Base-by-base conservation (phyloP, 108 stramenopile species). In the Nitzschia sp. region DNA sequence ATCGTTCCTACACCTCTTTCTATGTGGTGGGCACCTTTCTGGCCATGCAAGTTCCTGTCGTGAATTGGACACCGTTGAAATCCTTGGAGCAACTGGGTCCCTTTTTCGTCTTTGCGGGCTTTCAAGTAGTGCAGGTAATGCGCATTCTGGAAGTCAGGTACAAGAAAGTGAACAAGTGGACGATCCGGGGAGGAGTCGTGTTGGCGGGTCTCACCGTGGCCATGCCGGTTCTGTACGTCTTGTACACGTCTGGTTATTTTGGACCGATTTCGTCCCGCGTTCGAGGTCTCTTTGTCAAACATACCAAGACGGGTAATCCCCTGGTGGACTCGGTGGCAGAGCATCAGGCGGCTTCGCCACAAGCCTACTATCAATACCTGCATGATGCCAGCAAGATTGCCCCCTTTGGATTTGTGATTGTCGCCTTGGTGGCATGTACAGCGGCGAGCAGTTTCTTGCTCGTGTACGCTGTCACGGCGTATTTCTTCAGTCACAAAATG, bases 401-500 rank as follows among this genome's bases (percentile, higher is more conserved):
- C 15, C 99, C 99, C 13, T 54, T 91, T n/a, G 99, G 99, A 56
- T 94, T 96, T 72, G 86, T 82, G 8, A 85, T 97, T 75, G 73
- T 89, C 9, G 67, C 76, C 2, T 64, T 93, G 27, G 55, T 68
- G 28, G 78, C 75, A 61, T 70, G 85, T 61, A 87, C 90, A 46
- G 96, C 98, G 57, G 87, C 88, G 21, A 86, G 82, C 8, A 79
- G 83, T 23, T 99, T 99, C 78, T 64, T 99, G 29, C 57, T 95
- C 71, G 81, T 98, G 23, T 99, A 97, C 75, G 97, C 89, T 21
- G 66, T 88, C 11, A 79, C 97, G 23, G 84, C 98, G 15, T 98
- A 98, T 81, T 98, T 93, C 79, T 99, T 99, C 74, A 87, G 91
- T 35, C 92, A 88, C 67, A 94, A 89, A 75, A 99, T 99, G 99